Conservation (phyloP, 1,139 yeast genomes). For the Lodderomyces parapsilosis region DNA sequence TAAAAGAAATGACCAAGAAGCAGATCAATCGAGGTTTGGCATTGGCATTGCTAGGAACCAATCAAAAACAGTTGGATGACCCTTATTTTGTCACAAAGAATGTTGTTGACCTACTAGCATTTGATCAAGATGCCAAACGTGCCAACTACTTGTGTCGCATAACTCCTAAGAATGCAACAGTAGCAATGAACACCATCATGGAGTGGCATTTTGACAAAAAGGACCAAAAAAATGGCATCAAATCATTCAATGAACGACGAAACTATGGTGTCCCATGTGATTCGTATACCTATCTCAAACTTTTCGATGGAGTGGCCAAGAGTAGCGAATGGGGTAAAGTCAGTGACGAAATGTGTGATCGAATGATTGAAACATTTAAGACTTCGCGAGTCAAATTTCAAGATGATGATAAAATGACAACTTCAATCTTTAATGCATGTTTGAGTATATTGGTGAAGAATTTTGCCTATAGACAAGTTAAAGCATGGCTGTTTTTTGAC, state of each 20-base stretch:
- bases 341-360: conserved; percentile 20
- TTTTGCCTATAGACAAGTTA: conserved; percentile 29
- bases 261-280: conserved; percentile 59
- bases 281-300: conserved; percentile 52
- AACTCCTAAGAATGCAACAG: conserved; percentile 47
- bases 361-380: conserved; percentile 24
- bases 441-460: conserved; percentile 36
- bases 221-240: conserved; percentile 45
- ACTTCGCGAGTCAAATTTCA: conserved; percentile 11
- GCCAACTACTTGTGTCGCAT: conserved; percentile 54
- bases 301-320: conserved; percentile 58
- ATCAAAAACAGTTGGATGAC: conserved; percentile 55
- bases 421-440: conserved; percentile 33
- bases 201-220: conserved; percentile 45
- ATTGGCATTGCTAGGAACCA: conserved; percentile 55
- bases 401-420: conserved; percentile 16
- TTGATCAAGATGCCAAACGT: conserved; percentile 45
- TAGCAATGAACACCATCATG: conserved; percentile 60
- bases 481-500: conserved; percentile 43
- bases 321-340: conserved; percentile 35
- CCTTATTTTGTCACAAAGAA: conserved; percentile 54
- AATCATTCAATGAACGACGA: conserved; percentile 51
- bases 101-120: conserved; percentile 46
- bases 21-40: conserved; percentile 44
- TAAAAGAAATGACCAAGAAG: conserved; percentile 24